Evolutionary conservation across 306 rosid species (phyloP), one percentile per base, ranked within the genome.

Genomic region (Betula pendula): DNA sequence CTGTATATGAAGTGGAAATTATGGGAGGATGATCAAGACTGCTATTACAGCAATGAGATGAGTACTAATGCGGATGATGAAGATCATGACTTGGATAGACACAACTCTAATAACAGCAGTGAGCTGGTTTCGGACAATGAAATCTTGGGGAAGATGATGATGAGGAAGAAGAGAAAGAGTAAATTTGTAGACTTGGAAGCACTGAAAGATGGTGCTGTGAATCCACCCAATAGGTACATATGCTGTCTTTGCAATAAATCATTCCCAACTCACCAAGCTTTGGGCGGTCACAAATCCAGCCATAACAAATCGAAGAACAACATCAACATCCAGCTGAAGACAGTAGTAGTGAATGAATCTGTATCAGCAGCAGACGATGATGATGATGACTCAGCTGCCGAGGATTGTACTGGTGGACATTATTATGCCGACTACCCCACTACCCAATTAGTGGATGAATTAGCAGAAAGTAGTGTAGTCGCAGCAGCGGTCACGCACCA

Each of bases 211-310:
- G 70, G 24, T 29, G 25, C 10, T 1, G 38, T 22, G 27, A 45
- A n/a, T n/a, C n/a, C 50, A 17, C 47, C 47, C 40, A 81, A 73
- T 1, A 42, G 58, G 55, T 80, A 80, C 71, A 40, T 3, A 20
- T 84, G 90, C 82, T 79, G 67, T 35, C 19, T 70, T 45, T 86
- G 93, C 79, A 70, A 42, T 6, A 74, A 80, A 68, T 49, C 69
- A 7, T 87, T 82, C 74, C 51, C 65, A 59, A 74, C 72, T 19
- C 81, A 83, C 72, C 90, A 81, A 79, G 87, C 90, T 3, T 69
- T 89, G 62, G 89, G 90, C 10, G 89, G 85, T 49, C 93, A 89
- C 45, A 74, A 52, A 80, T 82, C 88, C 13, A 74, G 79, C 69
- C 86, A 82, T 13, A 60, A 71, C 70, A 86, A 76, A 74, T 5